Evolutionary conservation across 1,139 yeast species (phyloP), one percentile per base, ranked within the genome.

Genomic region (Taiozyma sp.): DNA sequence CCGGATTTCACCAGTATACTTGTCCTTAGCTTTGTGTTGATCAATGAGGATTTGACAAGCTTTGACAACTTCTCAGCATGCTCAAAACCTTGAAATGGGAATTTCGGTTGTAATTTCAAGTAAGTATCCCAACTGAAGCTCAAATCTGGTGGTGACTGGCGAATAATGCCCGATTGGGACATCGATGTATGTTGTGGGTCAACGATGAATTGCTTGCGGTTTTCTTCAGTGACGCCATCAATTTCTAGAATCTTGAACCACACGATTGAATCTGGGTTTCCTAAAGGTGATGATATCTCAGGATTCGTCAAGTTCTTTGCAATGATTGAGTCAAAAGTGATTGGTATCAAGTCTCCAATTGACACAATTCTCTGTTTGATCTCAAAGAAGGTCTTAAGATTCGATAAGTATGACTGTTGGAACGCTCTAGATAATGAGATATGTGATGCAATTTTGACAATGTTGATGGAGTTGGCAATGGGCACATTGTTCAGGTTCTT

Each of bases 221-320:
- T 58, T 10, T 66, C 64, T 0, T 73, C 67, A 2, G 63, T 64
- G 0, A 62, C 58, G 3, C 65, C 64, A 29, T 59, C 56, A 26
- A 66, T 56, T 4, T 65, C 71, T 0, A 77, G 70, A 10, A 79
- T 71, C 58, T 80, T 80, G 66, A 90, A 91, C 97, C 97, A 93
- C 0, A 93, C 96, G 14, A 91, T 79, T 0, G 81, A 75, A 62
- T 90, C 90, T 0, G 88, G 83, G 42, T 74, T 77, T 0, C 89
- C 88, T 2, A 71, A 68, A 0, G 89, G 90, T 1, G 77, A 47
- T 4, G 58, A 55, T 8, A 56, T 53, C 6, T 53, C 58, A 2
- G 59, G 63, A 3, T 64, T 70, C 5, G 58, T 53, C 61, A 86
- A 67, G 1, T 88, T 75, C 54, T 76, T 77, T 0, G 96, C 84